phyloP scores from a whole-genome alignment of 2,329 filamentous ascomycete genomes.

The Oidium heveae region DNA sequence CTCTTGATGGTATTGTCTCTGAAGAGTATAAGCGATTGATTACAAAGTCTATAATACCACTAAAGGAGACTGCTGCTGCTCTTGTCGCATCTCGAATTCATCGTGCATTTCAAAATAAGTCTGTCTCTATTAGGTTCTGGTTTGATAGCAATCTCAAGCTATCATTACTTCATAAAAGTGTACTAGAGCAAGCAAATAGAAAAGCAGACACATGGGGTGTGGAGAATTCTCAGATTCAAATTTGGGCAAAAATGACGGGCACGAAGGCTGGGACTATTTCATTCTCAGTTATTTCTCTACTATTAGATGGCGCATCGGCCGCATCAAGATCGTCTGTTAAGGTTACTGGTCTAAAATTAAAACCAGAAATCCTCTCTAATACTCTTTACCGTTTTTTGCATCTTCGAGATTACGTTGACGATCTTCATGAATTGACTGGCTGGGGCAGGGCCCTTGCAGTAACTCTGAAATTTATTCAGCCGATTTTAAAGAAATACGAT shows the following conservation, averaged over 20 bases:
- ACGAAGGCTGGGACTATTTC: constrained; percentile 22
- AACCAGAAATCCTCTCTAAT: constrained; percentile 45
- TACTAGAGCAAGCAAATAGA: constrained; percentile 22
- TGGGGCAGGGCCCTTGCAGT: constrained; percentile 64
- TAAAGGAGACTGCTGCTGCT: constrained; percentile 52
- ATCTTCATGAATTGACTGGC: constrained; percentile 50
- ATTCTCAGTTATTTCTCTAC: constrained; percentile 41
- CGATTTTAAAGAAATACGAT: constrained; percentile 18
- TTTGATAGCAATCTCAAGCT: constrained; percentile 46
- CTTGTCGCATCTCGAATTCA: constrained; percentile 59
- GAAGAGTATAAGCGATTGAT: constrained; percentile 62
- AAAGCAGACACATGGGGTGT: constrained; percentile 45
- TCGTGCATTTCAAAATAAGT: constrained; percentile 58
- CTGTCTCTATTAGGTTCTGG: constrained; percentile 61
- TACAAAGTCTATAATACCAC: constrained; percentile 43
- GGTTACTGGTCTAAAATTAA: constrained; percentile 23
- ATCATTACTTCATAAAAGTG: constrained; percentile 36
- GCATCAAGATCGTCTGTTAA: constrained; percentile 15
- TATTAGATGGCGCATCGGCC: constrained; percentile 41
- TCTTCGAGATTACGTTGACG: constrained; percentile 61
- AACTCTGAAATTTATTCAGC: constrained; percentile 36
- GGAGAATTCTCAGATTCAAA: constrained; percentile 25
- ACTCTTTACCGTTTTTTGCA: constrained; percentile 76
- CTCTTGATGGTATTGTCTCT: constrained; percentile 59
- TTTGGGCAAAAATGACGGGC: constrained; percentile 17